phyloP scores from a whole-genome alignment of 179 eudicot genomes.

The Monotropa hypopitys region DNA sequence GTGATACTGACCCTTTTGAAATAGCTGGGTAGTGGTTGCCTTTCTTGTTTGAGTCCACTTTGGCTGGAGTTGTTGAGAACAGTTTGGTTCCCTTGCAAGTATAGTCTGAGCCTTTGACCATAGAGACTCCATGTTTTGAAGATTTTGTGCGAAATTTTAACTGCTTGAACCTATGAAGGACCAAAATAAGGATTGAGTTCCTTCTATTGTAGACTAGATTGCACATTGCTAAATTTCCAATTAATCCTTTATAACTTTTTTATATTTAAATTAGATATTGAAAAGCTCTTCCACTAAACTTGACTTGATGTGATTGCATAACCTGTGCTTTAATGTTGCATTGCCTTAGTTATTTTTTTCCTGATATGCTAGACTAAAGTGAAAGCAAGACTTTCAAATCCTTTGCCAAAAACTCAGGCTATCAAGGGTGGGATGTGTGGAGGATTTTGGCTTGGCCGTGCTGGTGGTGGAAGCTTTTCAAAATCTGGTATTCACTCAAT shows the following conservation, averaged over 20 bases:
- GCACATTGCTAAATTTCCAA: neutral
- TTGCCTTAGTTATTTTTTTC: neutral
- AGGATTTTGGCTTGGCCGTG: conserved; percentile 60
- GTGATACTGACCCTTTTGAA: neutral
- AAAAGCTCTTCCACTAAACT: neutral
- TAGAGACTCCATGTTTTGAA: too few relatives aligned
- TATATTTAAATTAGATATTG: neutral
- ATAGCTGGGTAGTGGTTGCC: neutral
- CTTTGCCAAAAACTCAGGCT: conserved; percentile 78
- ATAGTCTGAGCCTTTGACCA: too few relatives aligned
- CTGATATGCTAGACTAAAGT: conserved; percentile 36
- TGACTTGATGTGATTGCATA: neutral
- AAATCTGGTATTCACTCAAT: conserved; percentile 9
- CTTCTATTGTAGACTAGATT: neutral
- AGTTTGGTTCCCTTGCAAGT: too few relatives aligned
- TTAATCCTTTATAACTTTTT: neutral
- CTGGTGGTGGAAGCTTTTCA: conserved; percentile 25
- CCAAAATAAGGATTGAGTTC: neutral
- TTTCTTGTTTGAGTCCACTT: neutral
- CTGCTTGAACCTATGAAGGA: too few relatives aligned
- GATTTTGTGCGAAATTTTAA: too few relatives aligned
- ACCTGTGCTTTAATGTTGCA: neutral
- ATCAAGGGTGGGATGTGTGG: conserved; percentile 87
- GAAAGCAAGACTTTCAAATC: conserved; percentile 75
- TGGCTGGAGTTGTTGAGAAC: too few relatives aligned